Evolutionary conservation across 2,329 filamentous ascomycete species (phyloP), one percentile per base, ranked within the genome.

Genomic region (Aspergillus tubingensis): DNA sequence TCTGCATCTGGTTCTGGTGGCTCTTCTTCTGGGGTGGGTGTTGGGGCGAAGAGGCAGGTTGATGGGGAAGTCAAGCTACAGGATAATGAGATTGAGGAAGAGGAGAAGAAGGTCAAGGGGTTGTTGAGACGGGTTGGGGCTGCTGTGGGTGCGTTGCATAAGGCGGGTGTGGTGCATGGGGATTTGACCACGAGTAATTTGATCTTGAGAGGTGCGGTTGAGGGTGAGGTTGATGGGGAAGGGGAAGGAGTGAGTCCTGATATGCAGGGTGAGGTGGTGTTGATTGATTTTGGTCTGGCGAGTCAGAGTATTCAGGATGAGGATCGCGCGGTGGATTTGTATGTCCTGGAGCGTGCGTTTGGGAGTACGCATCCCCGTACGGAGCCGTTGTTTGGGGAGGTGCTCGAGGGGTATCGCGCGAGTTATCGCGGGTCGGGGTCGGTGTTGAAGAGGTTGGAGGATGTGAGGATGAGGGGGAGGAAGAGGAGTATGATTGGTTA

Each of bases 171-270:
- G 58, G 88, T 96, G 61, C 95, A 99, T 79, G 95, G 95, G 43
- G 95, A 99, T 79, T 78, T 99, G 79, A 99, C 95, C 62, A 99
- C 93, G 65, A 97, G 93, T 79, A 99, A 99, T 78, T 84, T 99
- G 80, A 97, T 99, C 89, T 74, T 98, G 67, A 76, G 86, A 62
- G 81, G 82, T 13, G 71, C 36, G 54, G 61, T 55, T 32, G 59
- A 36, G 56, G 62, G 60, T 23, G 59, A 65, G 21, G 21, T 3
- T 21, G 21, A 23, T 15, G 62, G 53, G 32, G 69, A 65, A 11
- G 66, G 54, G 5, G 57, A 65, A 5, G 65, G 68, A 17, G 66
- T 62, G 44, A 62, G 61, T 49, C 71, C 68, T 0, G 70, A 69
- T 3, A 72, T 85, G 59, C 82, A 85, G 1, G 93, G 92, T 2